Evolutionary conservation across 202 grass and related monocot species (phyloP).

Genomic region (Digitaria exilis): DNA sequence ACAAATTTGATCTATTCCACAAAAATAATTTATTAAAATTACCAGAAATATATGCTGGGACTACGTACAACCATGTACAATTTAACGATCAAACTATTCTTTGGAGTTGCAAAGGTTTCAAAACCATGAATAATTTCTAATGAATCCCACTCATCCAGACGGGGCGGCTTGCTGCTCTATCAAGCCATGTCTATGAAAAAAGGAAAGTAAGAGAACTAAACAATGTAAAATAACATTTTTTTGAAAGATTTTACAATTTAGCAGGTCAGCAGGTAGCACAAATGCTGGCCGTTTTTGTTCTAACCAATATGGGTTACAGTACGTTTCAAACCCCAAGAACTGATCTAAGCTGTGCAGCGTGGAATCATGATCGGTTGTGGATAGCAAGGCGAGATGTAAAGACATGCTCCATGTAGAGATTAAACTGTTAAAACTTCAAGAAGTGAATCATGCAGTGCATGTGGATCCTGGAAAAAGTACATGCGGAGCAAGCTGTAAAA

Average conservation of each 20-base stretch:
- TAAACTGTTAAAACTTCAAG: constrained; percentile 50
- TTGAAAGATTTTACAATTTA: neutral
- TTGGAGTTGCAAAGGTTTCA: neutral
- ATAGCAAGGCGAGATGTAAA: constrained; percentile 28
- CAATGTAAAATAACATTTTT: neutral
- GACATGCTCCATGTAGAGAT: constrained; percentile 39
- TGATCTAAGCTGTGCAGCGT: constrained; percentile 15
- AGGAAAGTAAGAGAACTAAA: neutral
- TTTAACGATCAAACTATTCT: neutral
- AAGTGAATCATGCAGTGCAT: constrained; percentile 41
- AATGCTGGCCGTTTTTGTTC: neutral
- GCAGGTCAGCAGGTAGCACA: no score
- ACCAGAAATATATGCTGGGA: neutral
- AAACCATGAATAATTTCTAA: neutral
- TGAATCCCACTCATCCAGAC: neutral
- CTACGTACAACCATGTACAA: neutral
- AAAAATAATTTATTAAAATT: no score
- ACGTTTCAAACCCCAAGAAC: constrained; percentile 26
- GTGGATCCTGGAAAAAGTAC: constrained; percentile 47
- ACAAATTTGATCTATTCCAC: no score
- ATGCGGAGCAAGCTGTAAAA: constrained; percentile 35
- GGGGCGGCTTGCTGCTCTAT: no score
- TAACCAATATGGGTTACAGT: neutral
- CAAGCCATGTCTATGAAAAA: neutral
- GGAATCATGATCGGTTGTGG: constrained; percentile 37